Evolutionary conservation across 2,329 filamentous ascomycete genomes (phyloP), one percentile per base, ranked within the genome.

Genomic region (Cryphonectria parasitica): DNA sequence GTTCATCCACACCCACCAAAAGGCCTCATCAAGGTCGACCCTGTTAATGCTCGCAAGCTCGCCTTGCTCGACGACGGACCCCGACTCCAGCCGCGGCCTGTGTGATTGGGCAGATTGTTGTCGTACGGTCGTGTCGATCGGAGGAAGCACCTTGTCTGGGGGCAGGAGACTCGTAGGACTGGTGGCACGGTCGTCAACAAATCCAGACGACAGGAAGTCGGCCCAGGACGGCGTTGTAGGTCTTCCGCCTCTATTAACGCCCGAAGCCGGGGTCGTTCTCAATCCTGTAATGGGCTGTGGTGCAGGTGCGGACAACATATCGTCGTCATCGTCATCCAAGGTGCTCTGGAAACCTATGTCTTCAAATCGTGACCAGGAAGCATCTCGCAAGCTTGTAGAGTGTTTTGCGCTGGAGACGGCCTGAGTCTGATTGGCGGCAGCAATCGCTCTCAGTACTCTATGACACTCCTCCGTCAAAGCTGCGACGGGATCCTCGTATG

Each of bases 1-100:
- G 75, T 90, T 97, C 87, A 99, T 98, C 96, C 96, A 99, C 4
- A 98, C 96, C 95, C 96, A 98, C 96, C 96, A 99, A 80, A 99
- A 99, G 1, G 94, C 92, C 79, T 98, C 95, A 76, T 99, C 96
- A 6, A 99, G 85, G 73, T 96, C 91, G 70, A 98, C 88, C 52
- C 88, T 88, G 34, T 89, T 92, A 77, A 99, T 97, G 78, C 94
- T 98, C 41, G 96, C 96, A 70, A 99, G 86, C 84, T 99, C 96
- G 66, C 94, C 96, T 0, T 95, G 96, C 74, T 98, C 94, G 0
- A 98, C 84, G 56, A 89, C 85, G 34, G 82, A 82, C 68, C 92
- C 89, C 19, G 86, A 86, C 74, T 94, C 90, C n/a, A 93, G 83
- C 71, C 90, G 87, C 60, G 91, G 90, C 69, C 86, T 87, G 78